Evolutionary conservation across 1,139 yeast species (phyloP).

Genomic region (Debaryomyces coudertii): DNA sequence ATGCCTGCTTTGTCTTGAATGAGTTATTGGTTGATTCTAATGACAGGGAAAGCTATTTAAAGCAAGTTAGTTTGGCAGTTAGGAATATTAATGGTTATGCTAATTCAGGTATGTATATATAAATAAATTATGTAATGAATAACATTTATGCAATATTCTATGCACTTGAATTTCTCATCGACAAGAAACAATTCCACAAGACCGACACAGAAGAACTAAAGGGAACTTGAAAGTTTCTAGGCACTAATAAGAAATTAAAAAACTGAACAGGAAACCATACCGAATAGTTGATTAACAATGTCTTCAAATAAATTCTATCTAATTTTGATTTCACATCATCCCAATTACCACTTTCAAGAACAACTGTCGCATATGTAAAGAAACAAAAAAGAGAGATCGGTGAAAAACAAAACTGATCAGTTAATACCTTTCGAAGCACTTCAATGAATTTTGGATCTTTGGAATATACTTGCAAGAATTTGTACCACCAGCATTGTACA

Average conservation of each 20-base stretch:
- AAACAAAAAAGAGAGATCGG: constrained; percentile 83
- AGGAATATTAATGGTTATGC: constrained; percentile 40
- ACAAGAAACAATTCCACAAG: constrained; percentile 88
- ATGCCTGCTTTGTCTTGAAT: constrained; percentile 30
- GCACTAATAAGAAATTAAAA: constrained; percentile 80
- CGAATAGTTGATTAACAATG: constrained; percentile 75
- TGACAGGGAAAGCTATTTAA: constrained; percentile 24
- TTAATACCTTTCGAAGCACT: constrained; percentile 80
- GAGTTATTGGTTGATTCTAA: constrained; percentile 19
- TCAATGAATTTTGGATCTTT: constrained; percentile 83
- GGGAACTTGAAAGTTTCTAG: constrained; percentile 82
- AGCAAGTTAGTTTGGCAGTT: constrained; percentile 32
- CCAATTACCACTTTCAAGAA: constrained; percentile 74
- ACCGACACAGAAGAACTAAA: constrained; percentile 90
- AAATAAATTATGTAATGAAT: constrained; percentile 9
- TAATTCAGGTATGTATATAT: constrained; percentile 45
- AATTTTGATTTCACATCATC: constrained; percentile 67
- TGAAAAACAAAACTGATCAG: constrained; percentile 88
- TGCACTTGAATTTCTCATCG: constrained; percentile 62
- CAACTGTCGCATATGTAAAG: constrained; percentile 80
- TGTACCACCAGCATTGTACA: constrained; percentile 88
- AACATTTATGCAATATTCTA: background rate
- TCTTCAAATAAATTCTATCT: constrained; percentile 67
- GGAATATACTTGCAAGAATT: constrained; percentile 76
- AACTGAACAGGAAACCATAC: constrained; percentile 98